Evolutionary conservation across 1,284 basidiomycete species (phyloP), one percentile per base, ranked within the genome.

Genomic region (Leccinum holopus): DNA sequence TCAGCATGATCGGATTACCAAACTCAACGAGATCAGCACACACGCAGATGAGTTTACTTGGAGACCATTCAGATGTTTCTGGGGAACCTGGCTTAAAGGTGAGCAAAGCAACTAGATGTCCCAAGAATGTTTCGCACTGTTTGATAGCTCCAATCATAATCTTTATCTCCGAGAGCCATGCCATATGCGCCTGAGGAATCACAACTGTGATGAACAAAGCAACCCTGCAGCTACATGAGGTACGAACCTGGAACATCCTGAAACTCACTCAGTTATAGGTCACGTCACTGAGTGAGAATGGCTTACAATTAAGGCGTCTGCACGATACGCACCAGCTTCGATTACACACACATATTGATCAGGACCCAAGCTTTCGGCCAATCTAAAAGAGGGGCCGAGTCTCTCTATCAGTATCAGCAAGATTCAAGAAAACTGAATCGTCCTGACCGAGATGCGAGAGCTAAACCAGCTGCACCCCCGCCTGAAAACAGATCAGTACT

Each of bases 161-260:
- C 56, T 6, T 56, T 37, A 14, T 66, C 28, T n/a, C 66, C 56
- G 8, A 33, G 3, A 11, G 65, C 56, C 35, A 25, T 18, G 2
- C 69, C 69, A 35, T 37, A 58, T 18, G 57, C 30, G 25, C 65
- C 67, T 68, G 14, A 28, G 39, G 4, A 28, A 14, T 37, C 2
- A 2, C 39, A 6, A 2, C 35, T 10, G 14, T 28, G 37, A 35
- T 41, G 6, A 47, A 21, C 11, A 12, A 41, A n/a, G 10, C 7
- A 3, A 10, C 2, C 33, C 30, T 32, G 28, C 16, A 18, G 41
- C 11, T 28, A 28, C 49, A 16, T 21, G 25, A 3, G 18, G 11
- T 16, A 60, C 67, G 53, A 54, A 70, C 67, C 67, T 54, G 67
- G 67, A 35, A 68, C 64, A 47, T 68, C 59, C 69, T 68, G 21